Percentiles rank a stretch among this genome's conserved stretches.
phyloP scores from a whole-genome alignment of 2,329 filamentous ascomycete species.

The Penicillium sp. region DNA sequence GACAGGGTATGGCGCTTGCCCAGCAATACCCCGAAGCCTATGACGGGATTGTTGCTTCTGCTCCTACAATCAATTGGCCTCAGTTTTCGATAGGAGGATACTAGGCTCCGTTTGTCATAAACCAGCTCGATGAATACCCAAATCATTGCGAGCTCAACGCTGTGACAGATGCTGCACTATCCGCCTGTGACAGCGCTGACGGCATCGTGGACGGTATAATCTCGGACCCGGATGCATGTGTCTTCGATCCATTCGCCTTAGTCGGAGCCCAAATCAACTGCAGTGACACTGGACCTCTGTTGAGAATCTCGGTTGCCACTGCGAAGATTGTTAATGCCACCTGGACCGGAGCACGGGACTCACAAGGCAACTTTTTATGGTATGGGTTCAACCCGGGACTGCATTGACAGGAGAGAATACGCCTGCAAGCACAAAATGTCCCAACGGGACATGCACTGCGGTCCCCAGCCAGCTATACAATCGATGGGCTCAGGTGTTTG shows the following conservation, averaged over 20 bases:
- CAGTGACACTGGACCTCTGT: neutral
- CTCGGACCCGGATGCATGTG: neutral
- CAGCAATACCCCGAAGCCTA: conserved; percentile 49
- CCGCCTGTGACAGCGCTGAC: neutral
- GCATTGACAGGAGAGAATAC: neutral
- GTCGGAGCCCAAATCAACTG: neutral
- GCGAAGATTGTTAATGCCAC: neutral
- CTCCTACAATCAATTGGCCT: conserved; percentile 26
- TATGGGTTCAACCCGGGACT: neutral
- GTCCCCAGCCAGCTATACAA: neutral
- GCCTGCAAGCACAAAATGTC: neutral
- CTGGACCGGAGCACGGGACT: neutral
- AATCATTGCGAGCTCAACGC: neutral
- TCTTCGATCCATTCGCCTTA: neutral
- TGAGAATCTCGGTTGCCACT: neutral
- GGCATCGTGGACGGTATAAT: neutral
- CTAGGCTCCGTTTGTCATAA: conserved; percentile 24
- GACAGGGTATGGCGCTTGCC: conserved; percentile 26
- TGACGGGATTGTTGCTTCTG: conserved; percentile 47
- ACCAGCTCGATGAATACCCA: conserved; percentile 14
- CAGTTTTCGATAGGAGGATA: neutral
- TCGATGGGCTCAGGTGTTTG: neutral
- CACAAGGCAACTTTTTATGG: neutral
- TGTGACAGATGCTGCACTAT: neutral
- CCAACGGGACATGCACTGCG: neutral